Base-by-base conservation (phyloP, 495 filamentous ascomycete species). In the Xylaria scruposa region DNA sequence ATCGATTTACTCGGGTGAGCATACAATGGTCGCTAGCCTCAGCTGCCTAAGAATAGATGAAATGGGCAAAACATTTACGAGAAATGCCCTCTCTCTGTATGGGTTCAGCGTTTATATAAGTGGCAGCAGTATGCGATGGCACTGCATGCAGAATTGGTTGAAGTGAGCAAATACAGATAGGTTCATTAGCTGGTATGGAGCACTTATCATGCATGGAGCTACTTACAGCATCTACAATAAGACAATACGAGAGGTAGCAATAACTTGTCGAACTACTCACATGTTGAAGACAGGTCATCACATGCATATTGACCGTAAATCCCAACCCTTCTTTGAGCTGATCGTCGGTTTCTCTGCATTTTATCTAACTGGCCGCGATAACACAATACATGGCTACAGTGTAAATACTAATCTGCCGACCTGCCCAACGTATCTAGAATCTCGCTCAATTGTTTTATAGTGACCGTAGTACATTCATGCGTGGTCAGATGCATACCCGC, bases 21-120 rank as follows among this genome's bases (percentile, higher is more conserved):
- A 42, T 42, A 38, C 1, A 21, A 36, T 12, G 40, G 7, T 10
- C 4, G 17, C 58, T 38, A 3, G 6, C 36, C 33, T 60, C 10
- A 26, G 47, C n/a, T 51, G n/a, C 47, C 9, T 3, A n/a, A 24
- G n/a, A 51, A 51, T 51, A 51, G 19, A 51, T 51, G 2, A 26
- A 5, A 8, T 29, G 12, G 54, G 54, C 54, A 31, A 36, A 59
- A 59, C 29, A 17, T n/a, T 19, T 59, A 15, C 12, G 36, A 24
- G 36, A n/a, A 8, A 21, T 38, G 6, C 2, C 33, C 29, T 60
- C 31, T 19, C 4, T 7, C 1, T 38, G 31, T 60, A 31, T 38
- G 33, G 19, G 33, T 60, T 60, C 58, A 21, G 58, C 58, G 58
- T 60, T 59, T 60, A 60, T 10, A 33, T 60, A 60, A 60, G 58